Percentiles rank a stretch among this genome's conserved stretches.
Evolutionary conservation across 257 asterid species (phyloP).

Genomic region (Eustoma russellianum): DNA sequence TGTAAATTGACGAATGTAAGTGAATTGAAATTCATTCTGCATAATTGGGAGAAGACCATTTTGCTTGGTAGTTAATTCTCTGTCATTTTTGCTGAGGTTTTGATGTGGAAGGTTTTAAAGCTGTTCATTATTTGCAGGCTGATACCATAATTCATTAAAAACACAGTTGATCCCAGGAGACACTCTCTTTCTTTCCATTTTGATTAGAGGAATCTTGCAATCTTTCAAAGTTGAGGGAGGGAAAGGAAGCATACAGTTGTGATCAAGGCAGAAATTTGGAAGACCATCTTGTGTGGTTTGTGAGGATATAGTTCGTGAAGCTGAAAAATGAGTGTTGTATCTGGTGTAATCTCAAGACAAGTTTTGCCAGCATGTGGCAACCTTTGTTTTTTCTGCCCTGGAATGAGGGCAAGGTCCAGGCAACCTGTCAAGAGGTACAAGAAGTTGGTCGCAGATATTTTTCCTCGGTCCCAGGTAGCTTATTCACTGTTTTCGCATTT

Average conservation of each 20-base stretch:
- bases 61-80: constrained; percentile 6
- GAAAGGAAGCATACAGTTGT: constrained; percentile 41
- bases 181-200: constrained; percentile 63
- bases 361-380: constrained; percentile 85
- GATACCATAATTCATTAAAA: constrained; percentile 33
- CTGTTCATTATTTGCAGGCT: constrained; percentile 38
- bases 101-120: constrained; percentile 20
- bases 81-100: constrained; percentile 21
- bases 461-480: constrained; percentile 79
- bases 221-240: constrained; percentile 40
- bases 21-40: neutral
- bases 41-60: constrained; percentile 4
- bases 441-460: constrained; percentile 87
- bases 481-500: constrained; percentile 2
- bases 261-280: constrained; percentile 15
- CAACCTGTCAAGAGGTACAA: constrained; percentile 99
- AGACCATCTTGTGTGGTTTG: neutral
- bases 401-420: constrained; percentile 84
- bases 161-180: constrained; percentile 28
- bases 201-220: constrained; percentile 14
- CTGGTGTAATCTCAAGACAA: constrained; percentile 92
- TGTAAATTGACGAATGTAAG: neutral
- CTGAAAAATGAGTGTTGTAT: constrained; percentile 54
- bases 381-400: constrained; percentile 94
- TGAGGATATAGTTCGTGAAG: neutral